Evolutionary conservation across 1,139 yeast species (phyloP).

Genomic region (Pichiaceae sp.): DNA sequence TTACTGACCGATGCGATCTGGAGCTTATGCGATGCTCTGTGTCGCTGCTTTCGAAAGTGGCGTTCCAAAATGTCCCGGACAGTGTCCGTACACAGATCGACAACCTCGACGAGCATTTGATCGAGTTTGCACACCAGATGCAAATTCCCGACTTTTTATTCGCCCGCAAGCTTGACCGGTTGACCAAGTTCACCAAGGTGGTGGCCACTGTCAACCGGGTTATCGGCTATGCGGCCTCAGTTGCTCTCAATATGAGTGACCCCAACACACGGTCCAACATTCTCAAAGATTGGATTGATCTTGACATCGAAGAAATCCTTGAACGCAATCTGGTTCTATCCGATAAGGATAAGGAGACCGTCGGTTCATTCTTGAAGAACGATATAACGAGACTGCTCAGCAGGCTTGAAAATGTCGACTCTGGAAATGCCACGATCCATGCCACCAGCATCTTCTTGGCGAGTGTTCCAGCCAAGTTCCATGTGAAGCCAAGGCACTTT

Average conservation of each 20-base stretch:
- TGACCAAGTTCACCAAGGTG: constrained; percentile 48
- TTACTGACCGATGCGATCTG: constrained; percentile 52
- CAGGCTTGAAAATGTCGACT: neutral
- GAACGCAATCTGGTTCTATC: constrained; percentile 38
- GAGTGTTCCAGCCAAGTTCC: constrained; percentile 37
- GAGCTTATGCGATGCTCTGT: constrained; percentile 54
- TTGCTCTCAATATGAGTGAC: constrained; percentile 45
- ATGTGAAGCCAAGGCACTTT: constrained; percentile 48
- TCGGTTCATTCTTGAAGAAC: constrained; percentile 31
- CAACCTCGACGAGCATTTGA: constrained; percentile 34
- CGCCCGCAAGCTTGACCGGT: constrained; percentile 44
- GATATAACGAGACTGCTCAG: constrained; percentile 35
- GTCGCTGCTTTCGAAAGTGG: constrained; percentile 57
- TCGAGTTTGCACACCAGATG: constrained; percentile 30
- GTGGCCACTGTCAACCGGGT: constrained; percentile 35
- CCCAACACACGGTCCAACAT: constrained; percentile 11
- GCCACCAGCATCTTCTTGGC: constrained; percentile 33
- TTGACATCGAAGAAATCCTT: constrained; percentile 44
- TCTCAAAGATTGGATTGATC: constrained; percentile 42
- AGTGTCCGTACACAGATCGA: constrained; percentile 45
- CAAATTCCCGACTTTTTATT: constrained; percentile 46
- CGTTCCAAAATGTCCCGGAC: constrained; percentile 53
- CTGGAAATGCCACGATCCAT: constrained; percentile 7
- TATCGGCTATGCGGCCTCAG: constrained; percentile 10
- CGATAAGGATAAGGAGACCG: constrained; percentile 17